phyloP scores from a whole-genome alignment of 2,329 filamentous ascomycete genomes.

The Ramularia collo-cygni region DNA sequence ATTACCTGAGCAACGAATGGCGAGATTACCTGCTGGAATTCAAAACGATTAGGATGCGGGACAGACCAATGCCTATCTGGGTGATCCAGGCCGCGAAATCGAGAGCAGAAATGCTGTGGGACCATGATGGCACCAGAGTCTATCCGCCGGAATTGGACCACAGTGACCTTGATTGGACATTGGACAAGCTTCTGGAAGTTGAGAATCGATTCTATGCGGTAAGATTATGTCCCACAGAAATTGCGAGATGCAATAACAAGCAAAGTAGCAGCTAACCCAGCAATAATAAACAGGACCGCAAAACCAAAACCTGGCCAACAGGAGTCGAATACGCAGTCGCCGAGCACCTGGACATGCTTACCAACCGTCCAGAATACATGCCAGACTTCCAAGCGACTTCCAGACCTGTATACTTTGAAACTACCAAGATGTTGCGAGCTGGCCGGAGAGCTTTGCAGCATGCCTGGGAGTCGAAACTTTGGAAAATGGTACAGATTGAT shows the following conservation, averaged over 20 bases:
- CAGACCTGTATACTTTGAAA: neutral
- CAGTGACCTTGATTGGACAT: neutral
- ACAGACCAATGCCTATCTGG: neutral
- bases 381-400: neutral
- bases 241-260: neutral
- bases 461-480: neutral
- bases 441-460: slow-evolving; percentile 1
- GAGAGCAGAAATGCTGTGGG: neutral
- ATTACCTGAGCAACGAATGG: too few relatives aligned
- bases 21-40: too few relatives aligned
- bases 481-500: neutral
- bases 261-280: neutral
- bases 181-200: neutral
- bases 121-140: neutral
- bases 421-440: neutral
- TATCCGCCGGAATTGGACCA: neutral
- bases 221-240: too few relatives aligned
- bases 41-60: too few relatives aligned
- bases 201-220: neutral
- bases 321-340: neutral
- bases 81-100: neutral
- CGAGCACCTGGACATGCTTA: neutral
- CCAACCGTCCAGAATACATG: neutral
- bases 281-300: neutral
- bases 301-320: neutral